Percentiles rank a stretch among this genome's conserved stretches.
These are phyloP conservation scores for Cladosporium sp. DNA, from an alignment of 2,329 filamentous ascomycete genomes.

Conservation along the genomic window DNA sequence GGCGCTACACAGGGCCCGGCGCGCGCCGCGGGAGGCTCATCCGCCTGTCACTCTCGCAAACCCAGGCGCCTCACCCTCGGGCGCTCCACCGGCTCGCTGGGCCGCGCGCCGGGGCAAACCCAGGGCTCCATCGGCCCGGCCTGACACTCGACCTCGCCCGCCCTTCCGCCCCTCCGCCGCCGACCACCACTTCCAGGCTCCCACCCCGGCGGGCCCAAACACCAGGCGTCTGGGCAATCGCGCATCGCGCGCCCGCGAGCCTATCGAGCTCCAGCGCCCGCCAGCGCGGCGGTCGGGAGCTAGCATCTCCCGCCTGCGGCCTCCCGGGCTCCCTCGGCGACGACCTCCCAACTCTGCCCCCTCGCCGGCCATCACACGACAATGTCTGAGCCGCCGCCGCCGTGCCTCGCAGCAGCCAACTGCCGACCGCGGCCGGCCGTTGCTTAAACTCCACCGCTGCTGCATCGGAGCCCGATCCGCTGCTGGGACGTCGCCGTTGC, in stretches of 20 bases:
- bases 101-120: neutral
- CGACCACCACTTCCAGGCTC: neutral
- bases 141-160: neutral
- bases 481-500: too few species aligned
- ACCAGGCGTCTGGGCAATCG: constrained; percentile 7
- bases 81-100: neutral
- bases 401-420: too few species aligned
- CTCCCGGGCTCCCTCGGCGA: too few species aligned
- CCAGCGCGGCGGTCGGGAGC: too few species aligned
- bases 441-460: too few species aligned
- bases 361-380: too few species aligned
- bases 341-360: too few species aligned
- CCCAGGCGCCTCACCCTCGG: too few species aligned
- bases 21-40: neutral
- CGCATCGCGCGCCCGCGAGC: neutral
- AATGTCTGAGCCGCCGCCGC: too few species aligned
- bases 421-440: too few species aligned
- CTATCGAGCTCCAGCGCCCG: neutral
- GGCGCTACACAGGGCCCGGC: constrained; percentile 1
- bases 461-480: neutral
- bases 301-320: too few species aligned
- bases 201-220: neutral
- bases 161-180: constrained; percentile 1
- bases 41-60: neutral
- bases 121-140: neutral